Base-by-base conservation (phyloP, 176 grass and related monocot species). In the Phyllostachys edulis region DNA sequence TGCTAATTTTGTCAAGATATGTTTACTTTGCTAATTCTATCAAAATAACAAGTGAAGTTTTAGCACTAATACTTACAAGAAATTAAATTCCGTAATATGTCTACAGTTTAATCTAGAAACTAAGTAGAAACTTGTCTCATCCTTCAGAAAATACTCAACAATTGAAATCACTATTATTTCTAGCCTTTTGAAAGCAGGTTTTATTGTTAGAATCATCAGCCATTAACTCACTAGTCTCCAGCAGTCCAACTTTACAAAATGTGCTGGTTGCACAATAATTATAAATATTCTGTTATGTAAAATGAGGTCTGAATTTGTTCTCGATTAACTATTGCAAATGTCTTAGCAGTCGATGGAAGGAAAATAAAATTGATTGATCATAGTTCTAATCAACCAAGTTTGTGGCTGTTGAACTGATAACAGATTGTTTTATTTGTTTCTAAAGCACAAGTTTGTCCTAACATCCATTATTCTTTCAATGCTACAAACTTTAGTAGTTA, bases 381-480 rank as follows among this genome's bases (percentile, higher is more conserved):
- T 57, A 40, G 9, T 68, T 60, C 27, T 40, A 69, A 55, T 80
- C 32, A 41, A 6, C 18, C 56, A 65, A 65, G 6, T 86, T 44
- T 78, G 44, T 63, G 23, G 9, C 44, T 71, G n/a, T 83, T 41
- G 34, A 78, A 73, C 5, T 75, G 76, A 67, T 75, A n/a, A 38
- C 1, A 2, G 7, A 57, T 74, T 89, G 15, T 26, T 65, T 73
- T 52, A 5, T 39, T 27, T 63, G 45, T 73, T 88, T 64, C 45
- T 42, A 37, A 46, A 16, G 17, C 65, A 77, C 26, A 29, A 44
- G 13, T 21, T 83, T 68, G 18, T 32, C 63, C 50, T 47, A 26
- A 39, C 21, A 70, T 70, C 40, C 42, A 18, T 61, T 67, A n/a
- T 5, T 55, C 47, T 67, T 56, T 76, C 15, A 76, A 41, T 56